Percentiles rank a stretch among this genome's conserved stretches.
Conservation (phyloP, 441 rosid genomes). For the Mallotus japonicus region DNA sequence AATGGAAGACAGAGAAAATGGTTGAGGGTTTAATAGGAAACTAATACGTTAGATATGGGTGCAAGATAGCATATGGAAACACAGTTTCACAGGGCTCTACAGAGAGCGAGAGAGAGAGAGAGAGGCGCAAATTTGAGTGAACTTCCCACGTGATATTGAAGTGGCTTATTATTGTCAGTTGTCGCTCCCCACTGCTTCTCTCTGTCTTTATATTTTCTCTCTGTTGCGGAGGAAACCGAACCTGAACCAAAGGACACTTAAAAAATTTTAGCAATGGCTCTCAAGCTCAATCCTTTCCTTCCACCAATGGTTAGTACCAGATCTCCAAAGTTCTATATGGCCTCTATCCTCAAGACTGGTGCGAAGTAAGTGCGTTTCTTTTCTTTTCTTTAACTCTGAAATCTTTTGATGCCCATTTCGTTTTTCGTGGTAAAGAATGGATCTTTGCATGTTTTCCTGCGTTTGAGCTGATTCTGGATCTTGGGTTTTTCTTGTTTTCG, state of each 20-base stretch:
- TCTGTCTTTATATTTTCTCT: constrained; percentile 17
- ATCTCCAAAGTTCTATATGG: constrained; percentile 72
- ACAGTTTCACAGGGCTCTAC: no score
- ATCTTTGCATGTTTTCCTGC: constrained; percentile 16
- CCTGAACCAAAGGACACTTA: not conserved
- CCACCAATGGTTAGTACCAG: constrained; percentile 55
- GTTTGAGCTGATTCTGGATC: constrained; percentile 35
- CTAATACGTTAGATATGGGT: no score
- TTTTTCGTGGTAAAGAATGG: constrained; percentile 7
- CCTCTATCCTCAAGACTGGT: constrained; percentile 57
- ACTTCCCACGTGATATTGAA: no score
- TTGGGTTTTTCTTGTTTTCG: constrained; percentile 28
- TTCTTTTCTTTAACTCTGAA: not conserved
- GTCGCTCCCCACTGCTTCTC: not conserved
- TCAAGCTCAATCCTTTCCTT: constrained; percentile 53
- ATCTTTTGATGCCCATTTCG: not conserved
- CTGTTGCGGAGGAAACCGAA: constrained; percentile 44
- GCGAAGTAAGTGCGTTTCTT: constrained; percentile 46
- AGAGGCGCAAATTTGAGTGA: no score
- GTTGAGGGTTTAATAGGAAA: no score
- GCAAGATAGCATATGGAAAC: no score
- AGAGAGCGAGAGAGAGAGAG: no score
- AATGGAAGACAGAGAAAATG: no score
- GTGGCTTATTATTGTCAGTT: constrained; percentile 5
- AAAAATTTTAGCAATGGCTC: constrained; percentile 49